Evolutionary conservation across 306 rosid species (phyloP), one percentile per base, ranked within the genome.

Genomic region (Cucurbita ficifolia): DNA sequence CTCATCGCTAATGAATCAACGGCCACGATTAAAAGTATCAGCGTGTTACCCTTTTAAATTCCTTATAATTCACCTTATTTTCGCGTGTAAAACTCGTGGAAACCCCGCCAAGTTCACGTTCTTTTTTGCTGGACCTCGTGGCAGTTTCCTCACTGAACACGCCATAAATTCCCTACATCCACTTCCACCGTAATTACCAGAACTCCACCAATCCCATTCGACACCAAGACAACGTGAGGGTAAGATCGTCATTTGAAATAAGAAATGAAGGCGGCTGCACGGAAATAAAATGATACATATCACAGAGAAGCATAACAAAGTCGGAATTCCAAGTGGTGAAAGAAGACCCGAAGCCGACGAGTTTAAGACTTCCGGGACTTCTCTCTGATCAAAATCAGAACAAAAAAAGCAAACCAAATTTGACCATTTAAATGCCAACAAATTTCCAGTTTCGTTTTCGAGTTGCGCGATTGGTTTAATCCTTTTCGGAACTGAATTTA

Each of bases 81-180:
- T 45, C 74, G 33, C 60, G 75, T 70, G 75, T 70, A 22, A 24
- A 48, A 51, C 75, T 70, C 75, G 75, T 70, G 74, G 43, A 70
- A 46, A 46, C 24, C 35, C 4, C 39, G 55, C 3, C 53, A 0
- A 19, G 5, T 22, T 40, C 73, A 68, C 74, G 74, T 48, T 70
- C 74, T 48, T 14, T 21, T 70, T 50, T 7, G 22, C 58, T 5
- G 3, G 0, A 21, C 22, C 74, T 13, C 74, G 59, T 70, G 75
- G 43, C 75, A 24, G 54, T 22, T 70, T 4, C 74, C 9, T 8
- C 57, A 8, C 45, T 5, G 43, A 12, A 6, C 55, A 17, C 24
- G 73, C 56, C 13, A 65, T 13, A 1, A 29, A 48, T 70, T 7
- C 5, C 33, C 60, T 70, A 35, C 75, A 33, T 13, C 35, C 42